phyloP scores from a whole-genome alignment of 139 green algal species.

The Eudorina sp. region DNA sequence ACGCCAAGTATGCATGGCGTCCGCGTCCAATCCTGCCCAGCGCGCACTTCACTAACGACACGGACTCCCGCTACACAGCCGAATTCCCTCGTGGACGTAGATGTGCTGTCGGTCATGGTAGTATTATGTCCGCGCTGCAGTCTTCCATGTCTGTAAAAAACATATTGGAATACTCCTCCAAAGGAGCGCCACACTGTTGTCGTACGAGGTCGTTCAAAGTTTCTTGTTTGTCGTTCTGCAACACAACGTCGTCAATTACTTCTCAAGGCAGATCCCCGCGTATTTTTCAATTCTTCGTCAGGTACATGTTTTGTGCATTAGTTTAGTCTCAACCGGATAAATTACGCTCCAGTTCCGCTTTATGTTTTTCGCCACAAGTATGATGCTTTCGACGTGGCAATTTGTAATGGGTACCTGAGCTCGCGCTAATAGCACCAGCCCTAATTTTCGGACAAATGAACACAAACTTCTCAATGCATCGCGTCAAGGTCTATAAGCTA shows the following conservation, averaged over 20 bases:
- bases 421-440: background rate
- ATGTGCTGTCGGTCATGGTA: too few relatives aligned
- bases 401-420: background rate
- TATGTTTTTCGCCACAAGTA: background rate
- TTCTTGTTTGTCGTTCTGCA: too few relatives aligned
- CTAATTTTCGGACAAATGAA: background rate
- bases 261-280: too few relatives aligned
- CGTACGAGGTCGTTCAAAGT: too few relatives aligned
- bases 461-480: constrained; percentile 57
- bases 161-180: too few relatives aligned
- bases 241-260: too few relatives aligned
- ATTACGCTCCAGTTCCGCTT: background rate
- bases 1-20: constrained; percentile 49
- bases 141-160: too few relatives aligned
- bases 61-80: background rate
- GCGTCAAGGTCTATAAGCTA: constrained; percentile 95
- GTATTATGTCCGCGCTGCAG: too few relatives aligned
- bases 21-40: background rate
- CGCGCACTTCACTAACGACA: background rate
- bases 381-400: background rate
- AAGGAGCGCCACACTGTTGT: too few relatives aligned
- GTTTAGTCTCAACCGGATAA: background rate
- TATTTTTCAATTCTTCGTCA: too few relatives aligned
- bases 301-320: too few relatives aligned
- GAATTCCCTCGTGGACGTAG: too few relatives aligned